Percentiles rank a stretch among this genome's conserved stretches.
These are phyloP conservation scores for Leptographium lundbergii DNA, from an alignment of 2,329 filamentous ascomycete species.

Conservation along the genomic window DNA sequence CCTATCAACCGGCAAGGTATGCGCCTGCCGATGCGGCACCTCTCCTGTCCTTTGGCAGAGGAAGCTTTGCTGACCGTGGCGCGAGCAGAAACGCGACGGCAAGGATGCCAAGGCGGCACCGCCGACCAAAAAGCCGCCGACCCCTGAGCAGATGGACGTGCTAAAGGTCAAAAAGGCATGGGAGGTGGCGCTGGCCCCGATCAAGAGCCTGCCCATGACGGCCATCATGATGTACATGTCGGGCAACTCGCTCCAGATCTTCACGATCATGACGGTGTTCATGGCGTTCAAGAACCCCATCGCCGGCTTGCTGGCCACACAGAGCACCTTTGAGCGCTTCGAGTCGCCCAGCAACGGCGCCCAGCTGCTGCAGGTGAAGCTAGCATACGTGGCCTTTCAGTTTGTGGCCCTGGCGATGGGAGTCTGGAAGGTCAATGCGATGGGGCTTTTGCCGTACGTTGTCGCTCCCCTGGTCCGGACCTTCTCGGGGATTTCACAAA, in stretches of 20 bases:
- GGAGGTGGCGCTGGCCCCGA: conserved; percentile 87
- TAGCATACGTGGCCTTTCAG: conserved; percentile 80
- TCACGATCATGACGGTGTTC: conserved; percentile 99
- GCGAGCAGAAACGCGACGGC: conserved; percentile 27
- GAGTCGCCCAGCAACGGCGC: conserved; percentile 66
- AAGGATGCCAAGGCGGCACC: conserved; percentile 12
- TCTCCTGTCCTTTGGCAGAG: background rate
- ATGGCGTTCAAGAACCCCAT: conserved; percentile 98
- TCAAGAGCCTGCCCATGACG: conserved; percentile 95
- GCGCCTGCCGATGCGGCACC: no score
- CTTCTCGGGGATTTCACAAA: background rate
- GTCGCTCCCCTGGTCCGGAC: background rate
- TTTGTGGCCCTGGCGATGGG: conserved; percentile 71
- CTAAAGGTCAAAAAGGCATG: conserved; percentile 98
- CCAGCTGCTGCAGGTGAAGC: conserved; percentile 71
- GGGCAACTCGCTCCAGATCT: conserved; percentile 94
- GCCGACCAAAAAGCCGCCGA: conserved; percentile 46
- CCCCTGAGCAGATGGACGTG: conserved; percentile 79
- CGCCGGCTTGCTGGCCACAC: conserved; percentile 68
- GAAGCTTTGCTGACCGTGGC: no score
- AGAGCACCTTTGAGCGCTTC: conserved; percentile 81
- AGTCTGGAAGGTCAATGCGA: conserved; percentile 91
- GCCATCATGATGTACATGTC: conserved; percentile 99
- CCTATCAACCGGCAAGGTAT: conserved; percentile 42
- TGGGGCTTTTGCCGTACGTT: conserved; percentile 82